Base-by-base conservation (phyloP, 1,139 yeast genomes). In the Kazachstania sp. region DNA sequence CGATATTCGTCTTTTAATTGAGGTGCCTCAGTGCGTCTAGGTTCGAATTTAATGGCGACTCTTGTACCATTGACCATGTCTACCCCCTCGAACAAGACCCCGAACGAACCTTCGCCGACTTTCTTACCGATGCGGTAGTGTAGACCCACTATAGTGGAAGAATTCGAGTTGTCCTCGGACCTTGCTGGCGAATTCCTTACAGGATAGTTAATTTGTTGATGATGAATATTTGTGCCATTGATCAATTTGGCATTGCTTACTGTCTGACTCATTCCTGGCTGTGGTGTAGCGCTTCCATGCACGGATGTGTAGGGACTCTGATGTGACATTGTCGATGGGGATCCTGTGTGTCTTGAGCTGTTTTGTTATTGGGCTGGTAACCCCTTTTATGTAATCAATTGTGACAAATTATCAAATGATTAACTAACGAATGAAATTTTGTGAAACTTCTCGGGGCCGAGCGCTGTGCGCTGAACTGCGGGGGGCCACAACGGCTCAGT, bases 61-160 rank as follows among this genome's bases (percentile, higher is more conserved):
- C 83, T 83, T 15, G 78, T 78, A 39, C 84, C 84, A 61, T 83
- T 83, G 57, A 83, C 75, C 60, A 84, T 74, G 60, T 84, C 84
- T 38, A 83, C 75, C 53, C 94, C 94, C 69, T 84, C 94, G 59
- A 84, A 84, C 47, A 84, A 77, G 37, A 84, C 86, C 47, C 94
- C 94, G 65, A 84, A 84, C 2, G 92, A 83, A 19, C 94, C 94
- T 65, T 83, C 94, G 49, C 94, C 94, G 45, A 84, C 83, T 66
- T 84, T 84, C 65, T 83, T 84, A 43, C 92, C 92, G 45, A 84
- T 82, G 58, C 81, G 79, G 65, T 83, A 84, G 66, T 84, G 92
- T 54, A 84, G 72, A 1, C 94, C 94, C 44, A 84, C 90, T 37
- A 83, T 85, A 51, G 66, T 63, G 2, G 65, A 57, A 46, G 28